A percentile compares a stretch with the other conserved stretches of the same genome.
These are phyloP conservation scores for Leavenworthia alabamica DNA, from an alignment of 345 rosid species.

Conservation along the genomic window DNA sequence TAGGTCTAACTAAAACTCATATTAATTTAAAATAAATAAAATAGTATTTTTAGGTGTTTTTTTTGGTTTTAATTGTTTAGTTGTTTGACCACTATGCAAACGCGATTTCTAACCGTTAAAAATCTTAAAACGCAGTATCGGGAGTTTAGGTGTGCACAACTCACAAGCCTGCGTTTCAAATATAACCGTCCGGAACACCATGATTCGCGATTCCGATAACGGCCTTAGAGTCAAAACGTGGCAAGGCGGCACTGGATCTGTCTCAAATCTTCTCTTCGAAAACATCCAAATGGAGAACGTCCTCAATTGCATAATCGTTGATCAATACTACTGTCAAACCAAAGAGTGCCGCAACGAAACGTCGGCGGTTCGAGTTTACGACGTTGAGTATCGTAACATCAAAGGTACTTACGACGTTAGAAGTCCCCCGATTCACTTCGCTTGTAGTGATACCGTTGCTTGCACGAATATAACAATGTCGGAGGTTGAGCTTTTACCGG, in stretches of 20 bases:
- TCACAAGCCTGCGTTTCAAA: slow-evolving; percentile 91
- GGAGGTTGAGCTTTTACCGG: slow-evolving; percentile 82
- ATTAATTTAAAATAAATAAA: too few relatives aligned
- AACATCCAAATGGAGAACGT: slow-evolving; percentile 96
- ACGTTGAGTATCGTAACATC: slow-evolving; percentile 60
- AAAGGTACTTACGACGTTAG: slow-evolving; percentile 86
- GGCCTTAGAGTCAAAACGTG: slow-evolving; percentile 91
- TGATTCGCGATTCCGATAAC: slow-evolving; percentile 80
- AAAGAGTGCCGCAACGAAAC: slow-evolving; percentile 70
- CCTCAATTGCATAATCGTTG: slow-evolving; percentile 77
- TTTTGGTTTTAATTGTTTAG: not conserved
- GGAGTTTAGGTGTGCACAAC: slow-evolving; percentile 90
- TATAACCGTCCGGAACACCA: slow-evolving; percentile 59
- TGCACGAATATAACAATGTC: slow-evolving; percentile 90
- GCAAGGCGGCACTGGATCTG: slow-evolving; percentile 91
- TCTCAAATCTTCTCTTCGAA: slow-evolving; percentile 55
- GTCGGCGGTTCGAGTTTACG: slow-evolving; percentile 72
- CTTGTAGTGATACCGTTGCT: slow-evolving; percentile 85
- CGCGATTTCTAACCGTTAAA: slow-evolving; percentile 11
- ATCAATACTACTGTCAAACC: slow-evolving; percentile 75
- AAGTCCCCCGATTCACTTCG: slow-evolving; percentile 80
- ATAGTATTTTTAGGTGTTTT: too few relatives aligned
- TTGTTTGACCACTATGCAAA: not conserved
- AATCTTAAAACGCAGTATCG: slow-evolving; percentile 49
- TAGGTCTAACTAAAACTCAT: not conserved